phyloP scores from a whole-genome alignment of 306 rosid genomes.

The Sophora flavescens region DNA sequence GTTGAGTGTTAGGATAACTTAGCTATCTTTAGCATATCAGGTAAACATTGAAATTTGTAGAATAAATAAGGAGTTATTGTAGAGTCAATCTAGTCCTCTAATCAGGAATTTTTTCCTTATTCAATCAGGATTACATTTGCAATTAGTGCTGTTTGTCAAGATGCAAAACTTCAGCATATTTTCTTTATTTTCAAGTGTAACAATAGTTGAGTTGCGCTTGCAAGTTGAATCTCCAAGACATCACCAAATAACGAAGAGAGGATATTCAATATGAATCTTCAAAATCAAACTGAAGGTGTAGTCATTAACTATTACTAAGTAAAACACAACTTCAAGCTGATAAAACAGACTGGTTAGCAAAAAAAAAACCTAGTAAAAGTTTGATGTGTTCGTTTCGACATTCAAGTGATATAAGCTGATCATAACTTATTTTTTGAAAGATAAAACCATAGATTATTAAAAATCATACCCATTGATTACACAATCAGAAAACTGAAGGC shows the following conservation, averaged over 20 bases:
- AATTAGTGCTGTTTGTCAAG: neutral
- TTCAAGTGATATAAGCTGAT: neutral
- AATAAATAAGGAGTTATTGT: neutral
- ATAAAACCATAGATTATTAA: neutral
- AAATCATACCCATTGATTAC: neutral
- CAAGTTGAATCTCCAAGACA: conserved; percentile 8
- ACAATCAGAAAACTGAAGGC: neutral
- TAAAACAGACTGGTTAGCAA: neutral
- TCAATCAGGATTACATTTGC: neutral
- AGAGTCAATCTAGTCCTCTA: neutral
- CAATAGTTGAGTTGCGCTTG: neutral
- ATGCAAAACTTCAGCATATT: neutral
- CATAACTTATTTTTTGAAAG: neutral
- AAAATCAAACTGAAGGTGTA: neutral
- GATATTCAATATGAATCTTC: conserved; percentile 13
- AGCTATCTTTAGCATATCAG: too few species aligned
- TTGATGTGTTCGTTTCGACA: conserved; percentile 1
- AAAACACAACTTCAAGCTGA: neutral
- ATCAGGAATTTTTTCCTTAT: neutral
- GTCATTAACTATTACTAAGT: neutral
- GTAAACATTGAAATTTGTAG: too few species aligned
- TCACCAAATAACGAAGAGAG: neutral
- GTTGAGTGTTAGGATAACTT: too few species aligned
- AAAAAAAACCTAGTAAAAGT: conserved; percentile 2
- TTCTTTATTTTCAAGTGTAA: neutral